These are phyloP conservation scores for Gracilaria vermiculophylla DNA, from an alignment of 23 red algal genomes.

Conservation along the genomic window DNA sequence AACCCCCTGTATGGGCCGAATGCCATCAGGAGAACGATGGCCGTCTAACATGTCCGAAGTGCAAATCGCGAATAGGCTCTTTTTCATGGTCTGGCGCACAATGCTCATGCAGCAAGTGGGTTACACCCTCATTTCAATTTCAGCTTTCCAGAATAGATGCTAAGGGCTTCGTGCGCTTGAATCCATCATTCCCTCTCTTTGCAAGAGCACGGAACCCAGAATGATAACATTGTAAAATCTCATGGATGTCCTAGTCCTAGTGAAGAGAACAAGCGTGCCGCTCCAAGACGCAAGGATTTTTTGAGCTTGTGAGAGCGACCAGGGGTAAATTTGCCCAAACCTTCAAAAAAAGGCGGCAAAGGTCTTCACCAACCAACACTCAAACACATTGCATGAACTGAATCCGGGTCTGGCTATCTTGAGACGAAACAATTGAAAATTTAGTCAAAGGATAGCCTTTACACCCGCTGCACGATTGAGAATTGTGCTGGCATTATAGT, in stretches of 20 bases:
- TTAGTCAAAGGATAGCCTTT: not conserved
- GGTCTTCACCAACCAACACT: not conserved
- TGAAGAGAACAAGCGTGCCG: too few relatives aligned
- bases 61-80: constrained; percentile 49
- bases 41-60: constrained; percentile 57
- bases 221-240: not conserved
- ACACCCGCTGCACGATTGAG: not conserved
- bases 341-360: too few relatives aligned
- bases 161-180: constrained; percentile 13
- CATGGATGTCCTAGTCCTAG: too few relatives aligned
- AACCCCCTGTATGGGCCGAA: constrained; percentile 26
- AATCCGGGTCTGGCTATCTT: not conserved
- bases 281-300: too few relatives aligned
- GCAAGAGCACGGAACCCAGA: not conserved
- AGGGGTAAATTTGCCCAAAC: too few relatives aligned
- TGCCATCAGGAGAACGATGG: constrained; percentile 17
- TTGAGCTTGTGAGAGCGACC: not conserved
- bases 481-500: not conserved
- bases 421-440: not conserved
- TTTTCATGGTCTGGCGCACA: constrained; percentile 77
- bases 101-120: constrained; percentile 87
- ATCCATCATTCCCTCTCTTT: not conserved
- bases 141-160: constrained; percentile 62
- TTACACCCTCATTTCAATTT: constrained; percentile 87
- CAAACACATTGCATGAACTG: not conserved